Percentiles rank a stretch among this genome's conserved stretches.
Conservation (phyloP, 192 early-diverging fungal species). For the Podila clonocystis region DNA sequence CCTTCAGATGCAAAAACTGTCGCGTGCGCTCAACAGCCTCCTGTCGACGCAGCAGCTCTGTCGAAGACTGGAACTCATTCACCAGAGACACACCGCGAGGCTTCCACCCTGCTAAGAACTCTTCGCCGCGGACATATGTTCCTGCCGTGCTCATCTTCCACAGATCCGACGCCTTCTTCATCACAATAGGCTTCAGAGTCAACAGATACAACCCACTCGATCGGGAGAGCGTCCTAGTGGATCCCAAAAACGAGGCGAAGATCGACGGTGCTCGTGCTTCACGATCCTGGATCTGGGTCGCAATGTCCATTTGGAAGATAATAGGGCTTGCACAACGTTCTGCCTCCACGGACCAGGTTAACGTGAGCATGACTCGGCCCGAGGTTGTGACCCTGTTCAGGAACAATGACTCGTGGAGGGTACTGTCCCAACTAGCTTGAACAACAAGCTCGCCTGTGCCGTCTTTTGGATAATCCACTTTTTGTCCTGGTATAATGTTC, state of each 20-base stretch:
- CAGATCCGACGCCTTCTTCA: conserved; percentile 62
- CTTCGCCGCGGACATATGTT: conserved; percentile 79
- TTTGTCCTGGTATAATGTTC: conserved; percentile 58
- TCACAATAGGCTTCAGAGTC: conserved; percentile 64
- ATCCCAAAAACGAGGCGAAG: conserved; percentile 50
- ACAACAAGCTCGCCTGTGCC: conserved; percentile 69
- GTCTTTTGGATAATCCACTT: conserved; percentile 60
- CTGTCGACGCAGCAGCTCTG: conserved; percentile 34
- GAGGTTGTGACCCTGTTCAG: conserved; percentile 71
- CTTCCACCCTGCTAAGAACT: conserved; percentile 71
- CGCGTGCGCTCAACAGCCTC: conserved; percentile 54
- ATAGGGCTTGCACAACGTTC: conserved; percentile 68
- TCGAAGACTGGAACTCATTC: conserved; percentile 58
- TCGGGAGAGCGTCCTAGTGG: conserved; percentile 52
- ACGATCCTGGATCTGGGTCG: conserved; percentile 67
- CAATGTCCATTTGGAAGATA: conserved; percentile 66
- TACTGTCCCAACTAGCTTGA: conserved; percentile 79
- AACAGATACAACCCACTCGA: conserved; percentile 69
- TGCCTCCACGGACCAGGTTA: conserved; percentile 65
- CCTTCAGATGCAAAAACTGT: conserved; percentile 53
- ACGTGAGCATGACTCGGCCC: conserved; percentile 64
- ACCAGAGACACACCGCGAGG: conserved; percentile 76
- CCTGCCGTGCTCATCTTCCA: conserved; percentile 76
- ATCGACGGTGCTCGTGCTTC: conserved; percentile 58
- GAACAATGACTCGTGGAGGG: conserved; percentile 72